Conservation (phyloP, 2,329 filamentous ascomycete species). For the Ascochyta viciae-villosae region DNA sequence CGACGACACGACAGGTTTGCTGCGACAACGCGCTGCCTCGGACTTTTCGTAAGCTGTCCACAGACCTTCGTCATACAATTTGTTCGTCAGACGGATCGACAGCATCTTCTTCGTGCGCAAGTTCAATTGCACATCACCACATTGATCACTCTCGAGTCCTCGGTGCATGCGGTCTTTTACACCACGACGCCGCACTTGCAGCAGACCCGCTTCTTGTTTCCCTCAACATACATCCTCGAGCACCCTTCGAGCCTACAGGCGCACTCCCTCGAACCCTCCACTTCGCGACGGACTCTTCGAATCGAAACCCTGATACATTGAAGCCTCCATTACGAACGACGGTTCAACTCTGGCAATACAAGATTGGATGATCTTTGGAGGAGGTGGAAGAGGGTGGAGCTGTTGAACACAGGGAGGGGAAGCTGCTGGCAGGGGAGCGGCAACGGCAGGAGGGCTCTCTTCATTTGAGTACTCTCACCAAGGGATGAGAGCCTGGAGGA, state of each 20-base stretch:
- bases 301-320: background rate
- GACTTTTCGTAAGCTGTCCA: background rate
- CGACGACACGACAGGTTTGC: background rate
- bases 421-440: constrained; percentile 19
- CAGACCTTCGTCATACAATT: background rate
- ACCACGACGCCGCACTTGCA: background rate
- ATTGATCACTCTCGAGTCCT: background rate
- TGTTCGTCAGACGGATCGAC: background rate
- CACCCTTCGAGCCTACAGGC: background rate
- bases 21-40: background rate
- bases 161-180: background rate
- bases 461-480: constrained; percentile 26
- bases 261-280: background rate
- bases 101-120: background rate
- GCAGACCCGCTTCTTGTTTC: background rate
- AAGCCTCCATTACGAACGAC: background rate
- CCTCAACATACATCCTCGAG: background rate
- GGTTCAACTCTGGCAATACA: background rate
- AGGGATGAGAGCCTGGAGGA: constrained; percentile 44
- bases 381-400: constrained; percentile 17
- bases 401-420: constrained; percentile 19
- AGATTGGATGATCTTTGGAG: constrained; percentile 10
- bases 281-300: background rate
- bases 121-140: background rate
- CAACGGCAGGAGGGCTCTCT: constrained; percentile 28